Percentiles rank a stretch among this genome's conserved stretches.
Evolutionary conservation across 176 grass and related monocot species (phyloP).

Genomic region (Oryza longistaminata): DNA sequence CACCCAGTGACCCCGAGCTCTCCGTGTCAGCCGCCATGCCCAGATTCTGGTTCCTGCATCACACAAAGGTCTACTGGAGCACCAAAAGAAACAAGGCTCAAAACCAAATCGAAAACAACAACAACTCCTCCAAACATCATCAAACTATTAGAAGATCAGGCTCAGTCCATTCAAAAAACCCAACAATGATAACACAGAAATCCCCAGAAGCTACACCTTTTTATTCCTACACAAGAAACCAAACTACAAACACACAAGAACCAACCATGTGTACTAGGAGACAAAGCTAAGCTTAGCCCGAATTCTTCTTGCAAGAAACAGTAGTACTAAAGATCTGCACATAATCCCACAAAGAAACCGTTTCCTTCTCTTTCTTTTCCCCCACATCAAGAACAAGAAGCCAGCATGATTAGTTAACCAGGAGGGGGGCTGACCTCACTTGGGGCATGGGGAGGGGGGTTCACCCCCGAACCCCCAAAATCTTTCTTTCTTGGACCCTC

Average conservation of each 20-base stretch:
- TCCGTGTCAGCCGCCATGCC: slow-evolving; percentile 54
- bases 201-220: neutral
- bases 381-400: neutral
- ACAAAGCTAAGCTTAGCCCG: too few species aligned
- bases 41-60: slow-evolving; percentile 30
- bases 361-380: neutral
- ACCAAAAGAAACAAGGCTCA: neutral
- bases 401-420: neutral
- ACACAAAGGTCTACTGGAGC: slow-evolving; percentile 9
- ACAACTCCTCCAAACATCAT: neutral
- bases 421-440: neutral
- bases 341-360: slow-evolving; percentile 12
- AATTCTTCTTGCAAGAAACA: neutral
- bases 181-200: neutral
- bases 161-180: neutral
- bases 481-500: neutral
- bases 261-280: neutral
- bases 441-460: neutral
- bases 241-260: neutral
- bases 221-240: neutral
- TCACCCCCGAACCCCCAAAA: neutral
- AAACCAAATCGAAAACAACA: neutral
- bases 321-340: neutral
- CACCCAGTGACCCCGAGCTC: slow-evolving; percentile 41
- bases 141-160: neutral